These are phyloP conservation scores for Cytospora leucostoma DNA, from an alignment of 2,329 filamentous ascomycete genomes.

Conservation along the genomic window DNA sequence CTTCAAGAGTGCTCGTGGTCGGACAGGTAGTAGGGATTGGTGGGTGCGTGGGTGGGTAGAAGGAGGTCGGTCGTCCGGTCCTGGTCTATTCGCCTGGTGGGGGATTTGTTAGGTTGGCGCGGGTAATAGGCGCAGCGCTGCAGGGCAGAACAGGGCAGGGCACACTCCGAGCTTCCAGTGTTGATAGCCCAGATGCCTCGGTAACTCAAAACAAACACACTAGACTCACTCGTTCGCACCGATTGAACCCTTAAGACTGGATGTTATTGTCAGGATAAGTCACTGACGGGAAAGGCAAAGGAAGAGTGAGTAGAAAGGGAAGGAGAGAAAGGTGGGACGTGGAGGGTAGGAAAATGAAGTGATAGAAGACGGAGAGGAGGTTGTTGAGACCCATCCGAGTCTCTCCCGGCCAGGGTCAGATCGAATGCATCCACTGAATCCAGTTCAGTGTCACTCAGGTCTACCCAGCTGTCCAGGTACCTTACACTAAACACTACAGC, in stretches of 20 bases:
- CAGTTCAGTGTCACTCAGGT: neutral
- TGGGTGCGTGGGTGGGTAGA: neutral
- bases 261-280: neutral
- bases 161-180: neutral
- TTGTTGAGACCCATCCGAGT: neutral
- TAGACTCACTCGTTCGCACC: neutral
- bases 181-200: neutral
- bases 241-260: neutral
- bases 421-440: neutral
- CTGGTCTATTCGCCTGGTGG: neutral
- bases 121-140: neutral
- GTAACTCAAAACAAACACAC: neutral
- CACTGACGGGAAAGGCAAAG: neutral
- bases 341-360: neutral
- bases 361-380: neutral
- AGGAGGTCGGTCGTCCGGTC: neutral
- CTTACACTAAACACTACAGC: no score
- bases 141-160: constrained; percentile 6
- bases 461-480: neutral
- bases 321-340: neutral
- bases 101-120: neutral
- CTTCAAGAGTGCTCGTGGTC: neutral
- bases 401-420: neutral
- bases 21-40: neutral
- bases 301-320: neutral